Evolutionary conservation across 768 basidiomycete genomes (phyloP), one percentile per base, ranked within the genome.

Genomic region (Suillus fuscotomentosus): DNA sequence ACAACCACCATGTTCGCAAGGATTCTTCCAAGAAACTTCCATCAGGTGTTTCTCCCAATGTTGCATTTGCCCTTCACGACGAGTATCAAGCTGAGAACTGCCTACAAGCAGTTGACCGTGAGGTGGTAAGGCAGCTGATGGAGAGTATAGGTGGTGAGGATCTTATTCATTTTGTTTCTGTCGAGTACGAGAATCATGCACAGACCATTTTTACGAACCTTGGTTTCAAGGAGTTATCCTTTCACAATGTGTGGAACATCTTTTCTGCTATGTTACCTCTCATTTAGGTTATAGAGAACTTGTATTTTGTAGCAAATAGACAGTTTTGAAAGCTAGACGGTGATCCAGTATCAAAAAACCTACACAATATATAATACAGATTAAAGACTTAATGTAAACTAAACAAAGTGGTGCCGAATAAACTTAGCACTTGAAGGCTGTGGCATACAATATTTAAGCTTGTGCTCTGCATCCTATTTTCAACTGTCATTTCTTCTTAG

Each of bases 1-100:
- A 76, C 59, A 60, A 51, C 11, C 70, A 71, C 55, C 8, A 2
- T 7, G 54, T 70, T 10, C 50, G 70, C 1, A 61, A 36, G n/a
- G 70, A 75, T 39, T 11, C 60, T 3, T 53, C 55, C 15, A 76
- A 76, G 59, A 31, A 59, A 3, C 27, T 68, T 3, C 73, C 73
- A 36, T 69, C 67, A 27, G 74, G 72, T 10, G 66, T 67, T 14
- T 71, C 72, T 13, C 71, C 70, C 2, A 63, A 76, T 53, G 56
- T 66, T 15, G 69, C 70, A 7, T 69, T 64, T 38, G n/a, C 65
- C n/a, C 60, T 73, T 1, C 62, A 65, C 50, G 43, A 62, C 5
- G 41, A 67, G 8, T 72, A 69, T 63, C 63, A 64, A 27, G 72
- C 60, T 5, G 41, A 69, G 42, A 59, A 68, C 36, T 72, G 71